Percentiles rank a stretch among this genome's conserved stretches.
Conservation (phyloP, 2,329 filamentous ascomycete species). For the Ophiostoma australiae region DNA sequence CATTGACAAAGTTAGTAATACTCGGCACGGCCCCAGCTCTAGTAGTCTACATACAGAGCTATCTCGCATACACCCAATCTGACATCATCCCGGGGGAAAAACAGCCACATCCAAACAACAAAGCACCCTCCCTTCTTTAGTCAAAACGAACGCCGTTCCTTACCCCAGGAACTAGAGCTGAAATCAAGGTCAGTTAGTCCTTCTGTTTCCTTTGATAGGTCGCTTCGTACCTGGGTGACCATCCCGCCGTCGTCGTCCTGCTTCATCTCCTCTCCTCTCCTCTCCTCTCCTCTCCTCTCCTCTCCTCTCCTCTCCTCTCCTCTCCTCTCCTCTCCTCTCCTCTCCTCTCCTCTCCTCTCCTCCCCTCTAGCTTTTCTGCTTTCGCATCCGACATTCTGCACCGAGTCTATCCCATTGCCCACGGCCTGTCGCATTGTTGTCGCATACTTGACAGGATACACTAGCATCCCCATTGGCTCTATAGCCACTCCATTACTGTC, state of each 20-base stretch:
- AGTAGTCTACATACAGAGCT: neutral
- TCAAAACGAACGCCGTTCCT: neutral
- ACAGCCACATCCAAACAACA: neutral
- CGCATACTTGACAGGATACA: neutral
- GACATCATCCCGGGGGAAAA: conserved; percentile 8
- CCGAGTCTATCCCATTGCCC: neutral
- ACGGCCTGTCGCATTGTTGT: neutral
- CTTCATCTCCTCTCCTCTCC: neutral
- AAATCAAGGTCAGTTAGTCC: conserved; percentile 3
- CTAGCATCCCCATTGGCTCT: neutral
- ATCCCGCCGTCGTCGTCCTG: neutral
- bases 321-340: neutral
- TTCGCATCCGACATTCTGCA: neutral
- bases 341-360: neutral
- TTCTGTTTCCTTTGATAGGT: neutral
- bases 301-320: neutral
- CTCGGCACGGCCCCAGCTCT: neutral
- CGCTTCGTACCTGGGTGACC: neutral
- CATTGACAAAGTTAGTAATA: conserved; percentile 4
- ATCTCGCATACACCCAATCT: conserved; percentile 1
- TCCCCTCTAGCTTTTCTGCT: neutral
- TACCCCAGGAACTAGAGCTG: conserved; percentile 8
- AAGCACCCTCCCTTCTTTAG: neutral
- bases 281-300: neutral
- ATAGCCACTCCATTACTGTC: neutral